Evolutionary conservation across 108 stramenopile species (phyloP).

Genomic region (Cylindrotheca fusiformis): DNA sequence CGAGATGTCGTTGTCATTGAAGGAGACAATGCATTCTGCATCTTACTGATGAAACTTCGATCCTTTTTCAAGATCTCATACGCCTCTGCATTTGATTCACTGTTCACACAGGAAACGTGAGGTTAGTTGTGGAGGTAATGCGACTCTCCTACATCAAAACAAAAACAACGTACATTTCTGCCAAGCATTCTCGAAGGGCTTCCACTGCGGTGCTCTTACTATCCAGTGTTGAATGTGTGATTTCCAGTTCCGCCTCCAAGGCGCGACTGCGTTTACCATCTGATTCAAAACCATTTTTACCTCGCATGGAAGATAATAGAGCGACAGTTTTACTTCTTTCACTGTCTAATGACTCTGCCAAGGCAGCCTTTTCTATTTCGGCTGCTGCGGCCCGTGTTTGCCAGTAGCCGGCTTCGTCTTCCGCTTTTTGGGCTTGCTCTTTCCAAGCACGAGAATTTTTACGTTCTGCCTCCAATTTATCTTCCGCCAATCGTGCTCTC

Average conservation of each 20-base stretch:
- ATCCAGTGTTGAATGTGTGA: background rate
- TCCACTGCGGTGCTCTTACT: background rate
- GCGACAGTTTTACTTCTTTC: constrained; percentile 38
- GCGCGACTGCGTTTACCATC: constrained; percentile 37
- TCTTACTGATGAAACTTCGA: background rate
- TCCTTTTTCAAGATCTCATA: background rate
- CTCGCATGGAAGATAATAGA: background rate
- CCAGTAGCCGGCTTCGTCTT: constrained; percentile 73
- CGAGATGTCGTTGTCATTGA: no score
- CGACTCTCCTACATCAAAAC: no score
- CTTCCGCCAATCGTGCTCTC: constrained; percentile 76
- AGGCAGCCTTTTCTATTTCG: constrained; percentile 68
- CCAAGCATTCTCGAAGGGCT: background rate
- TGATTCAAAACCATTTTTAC: constrained; percentile 18
- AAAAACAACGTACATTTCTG: background rate
- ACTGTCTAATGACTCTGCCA: constrained; percentile 60
- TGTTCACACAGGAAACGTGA: background rate
- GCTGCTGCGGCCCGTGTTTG: constrained; percentile 82
- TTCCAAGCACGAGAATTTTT: constrained; percentile 62
- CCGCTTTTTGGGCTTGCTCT: constrained; percentile 69
- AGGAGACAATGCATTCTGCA: background rate
- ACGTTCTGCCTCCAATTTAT: constrained; percentile 58
- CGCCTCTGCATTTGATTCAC: background rate
- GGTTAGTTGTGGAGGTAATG: no score
- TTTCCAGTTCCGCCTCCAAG: constrained; percentile 55